phyloP scores from a whole-genome alignment of 2,329 filamentous ascomycete species.

The Hortaea sp. region DNA sequence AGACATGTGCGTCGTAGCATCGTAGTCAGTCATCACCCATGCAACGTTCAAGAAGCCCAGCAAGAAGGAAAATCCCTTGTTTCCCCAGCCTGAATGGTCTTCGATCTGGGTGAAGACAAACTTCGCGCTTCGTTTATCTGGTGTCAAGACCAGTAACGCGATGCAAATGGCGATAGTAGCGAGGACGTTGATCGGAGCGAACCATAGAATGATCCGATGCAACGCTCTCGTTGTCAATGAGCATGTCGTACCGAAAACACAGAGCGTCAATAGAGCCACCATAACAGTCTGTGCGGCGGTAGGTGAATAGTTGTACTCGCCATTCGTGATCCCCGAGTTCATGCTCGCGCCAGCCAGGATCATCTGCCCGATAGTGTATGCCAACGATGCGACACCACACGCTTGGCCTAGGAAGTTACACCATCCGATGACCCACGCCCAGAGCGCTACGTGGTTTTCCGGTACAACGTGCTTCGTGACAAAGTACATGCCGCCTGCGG shows the following conservation, averaged over 20 bases:
- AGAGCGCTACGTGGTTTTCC: slow-evolving; percentile 49
- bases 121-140: slow-evolving; percentile 46
- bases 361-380: slow-evolving; percentile 56
- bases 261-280: slow-evolving; percentile 46
- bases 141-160: slow-evolving; percentile 47
- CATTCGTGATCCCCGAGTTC: slow-evolving; percentile 45
- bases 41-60: slow-evolving; percentile 48
- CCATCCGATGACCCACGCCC: slow-evolving; percentile 59
- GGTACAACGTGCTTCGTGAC: slow-evolving; percentile 57
- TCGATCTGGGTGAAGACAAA: slow-evolving; percentile 54
- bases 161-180: slow-evolving; percentile 53
- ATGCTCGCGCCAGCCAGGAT: slow-evolving; percentile 51
- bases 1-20: slow-evolving; percentile 58
- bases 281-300: slow-evolving; percentile 49
- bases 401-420: slow-evolving; percentile 57
- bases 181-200: slow-evolving; percentile 55
- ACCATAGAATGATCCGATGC: slow-evolving; percentile 53
- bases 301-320: slow-evolving; percentile 45
- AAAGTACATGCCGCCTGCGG: slow-evolving; percentile 59
- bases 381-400: slow-evolving; percentile 52
- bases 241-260: slow-evolving; percentile 49
- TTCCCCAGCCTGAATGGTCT: slow-evolving; percentile 54
- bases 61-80: slow-evolving; percentile 51
- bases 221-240: slow-evolving; percentile 51
- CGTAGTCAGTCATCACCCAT: slow-evolving; percentile 61